Evolutionary conservation across 352 stramenopile species (phyloP).

Genomic region (Globisporangium heterothallicum): DNA sequence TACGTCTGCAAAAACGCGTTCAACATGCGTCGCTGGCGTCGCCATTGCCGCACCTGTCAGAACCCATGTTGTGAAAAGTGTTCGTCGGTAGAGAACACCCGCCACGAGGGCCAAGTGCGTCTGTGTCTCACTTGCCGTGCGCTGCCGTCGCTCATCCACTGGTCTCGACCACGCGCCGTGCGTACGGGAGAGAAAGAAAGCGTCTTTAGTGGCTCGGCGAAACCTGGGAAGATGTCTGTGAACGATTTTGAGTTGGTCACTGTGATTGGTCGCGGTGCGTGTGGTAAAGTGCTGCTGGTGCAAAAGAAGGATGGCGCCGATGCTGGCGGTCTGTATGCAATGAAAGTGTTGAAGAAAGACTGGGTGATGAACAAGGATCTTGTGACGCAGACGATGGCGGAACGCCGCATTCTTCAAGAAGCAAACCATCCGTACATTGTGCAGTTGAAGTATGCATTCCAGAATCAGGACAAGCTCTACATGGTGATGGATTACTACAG

Average conservation of each 20-base stretch:
- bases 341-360: conserved; percentile 79
- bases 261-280: conserved; percentile 65
- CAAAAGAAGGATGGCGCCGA: conserved; percentile 64
- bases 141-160: conserved; percentile 62
- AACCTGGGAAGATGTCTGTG: conserved; percentile 67
- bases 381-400: conserved; percentile 72
- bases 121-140: conserved; percentile 53
- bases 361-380: conserved; percentile 82
- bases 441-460: conserved; percentile 68
- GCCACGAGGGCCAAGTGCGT: conserved; percentile 57
- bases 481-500: conserved; percentile 84
- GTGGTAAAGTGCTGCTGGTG: conserved; percentile 63
- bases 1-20: conserved; percentile 63
- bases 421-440: conserved; percentile 76
- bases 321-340: conserved; percentile 55
- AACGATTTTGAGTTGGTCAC: conserved; percentile 75
- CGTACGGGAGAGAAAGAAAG: conserved; percentile 66
- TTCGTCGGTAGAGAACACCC: conserved; percentile 55
- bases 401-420: conserved; percentile 68
- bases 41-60: conserved; percentile 67
- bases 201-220: conserved; percentile 55
- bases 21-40: conserved; percentile 69
- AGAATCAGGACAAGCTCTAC: conserved; percentile 79
- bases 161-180: conserved; percentile 56
- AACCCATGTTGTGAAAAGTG: conserved; percentile 67